Base-by-base conservation (phyloP, 805 yeast genomes). In the Phaffomyces thermotolerans region DNA sequence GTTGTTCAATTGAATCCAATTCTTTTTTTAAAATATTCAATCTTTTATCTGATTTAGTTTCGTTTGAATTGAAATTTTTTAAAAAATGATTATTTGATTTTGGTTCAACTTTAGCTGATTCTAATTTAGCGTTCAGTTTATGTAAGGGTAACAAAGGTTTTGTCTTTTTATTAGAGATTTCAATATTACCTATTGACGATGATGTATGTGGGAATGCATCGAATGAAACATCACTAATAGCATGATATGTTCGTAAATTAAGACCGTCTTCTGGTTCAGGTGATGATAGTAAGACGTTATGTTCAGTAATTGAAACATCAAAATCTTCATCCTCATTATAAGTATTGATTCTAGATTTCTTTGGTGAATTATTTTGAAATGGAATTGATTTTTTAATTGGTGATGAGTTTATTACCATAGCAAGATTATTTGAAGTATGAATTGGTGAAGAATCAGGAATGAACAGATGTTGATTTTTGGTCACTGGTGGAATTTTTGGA, bases 141-240 rank as follows among this genome's bases (percentile, higher is more conserved):
- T 30, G 17, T n/a, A 18, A 6, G 3, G 36, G 36, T 4, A 33
- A 18, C 15, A 33, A n/a, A 7, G 31, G 14, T 8, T 27, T 18
- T 17, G 22, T 8, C 8, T 6, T 5, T 31, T 18, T 38, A 23
- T 12, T n/a, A 4, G 41, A n/a, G 3, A 32, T 6, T 22, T 27
- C 12, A 18, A 40, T 40, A 12, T 34, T 15, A n/a, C 42, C 42
- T 12, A 40, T 40, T 32, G 41, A 39, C 13, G 41, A 39, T 10
- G 41, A 39, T 15, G 41, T 12, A 17, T 24, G 31, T 18, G 9
- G 24, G 7, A 34, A 27, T 24, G 20, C 20, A 33, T 39, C 41
- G 5, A 33, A 24, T 2, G 36, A 30, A 5, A 24, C 8, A 20
- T 38, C 34, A 14, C n/a, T 22, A 3, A 30, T 15, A 6, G 13